phyloP scores from a whole-genome alignment of 2,329 filamentous ascomycete species.

The Dactylellina haptotyla region DNA sequence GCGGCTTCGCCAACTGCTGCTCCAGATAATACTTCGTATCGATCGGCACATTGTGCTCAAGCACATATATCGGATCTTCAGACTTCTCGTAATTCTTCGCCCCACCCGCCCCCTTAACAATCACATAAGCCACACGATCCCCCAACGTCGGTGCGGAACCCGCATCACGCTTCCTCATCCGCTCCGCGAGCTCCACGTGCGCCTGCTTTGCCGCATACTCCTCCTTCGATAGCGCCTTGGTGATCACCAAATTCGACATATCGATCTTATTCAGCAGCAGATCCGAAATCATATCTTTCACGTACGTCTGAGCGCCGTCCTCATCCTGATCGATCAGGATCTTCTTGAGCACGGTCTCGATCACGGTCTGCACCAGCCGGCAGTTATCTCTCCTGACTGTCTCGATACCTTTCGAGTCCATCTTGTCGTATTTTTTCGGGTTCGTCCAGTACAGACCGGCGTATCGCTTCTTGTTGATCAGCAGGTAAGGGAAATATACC shows the following conservation, averaged over 20 bases:
- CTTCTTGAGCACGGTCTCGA: slow-evolving; percentile 95
- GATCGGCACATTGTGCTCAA: slow-evolving; percentile 97
- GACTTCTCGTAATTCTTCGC: slow-evolving; percentile 97
- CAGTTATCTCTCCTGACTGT: slow-evolving; percentile 98
- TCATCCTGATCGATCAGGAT: slow-evolving; percentile 93
- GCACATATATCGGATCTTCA: slow-evolving; percentile 94
- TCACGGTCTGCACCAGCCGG: slow-evolving; percentile 91
- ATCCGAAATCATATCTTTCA: slow-evolving; percentile 94
- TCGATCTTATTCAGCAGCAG: slow-evolving; percentile 97
- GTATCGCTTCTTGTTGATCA: slow-evolving; percentile 99
- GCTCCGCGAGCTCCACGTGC: slow-evolving; percentile 91
- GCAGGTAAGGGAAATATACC: slow-evolving; percentile 95
- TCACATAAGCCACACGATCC: slow-evolving; percentile 97
- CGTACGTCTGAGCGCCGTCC: slow-evolving; percentile 92
- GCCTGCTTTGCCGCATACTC: slow-evolving; percentile 93
- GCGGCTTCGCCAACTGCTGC: slow-evolving; percentile 94
- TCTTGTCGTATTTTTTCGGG: slow-evolving; percentile 95
- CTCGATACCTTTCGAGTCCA: slow-evolving; percentile 99
- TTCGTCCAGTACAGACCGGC: slow-evolving; percentile 98
- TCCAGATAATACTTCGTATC: slow-evolving; percentile 99
- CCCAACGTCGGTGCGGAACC: slow-evolving; percentile 89
- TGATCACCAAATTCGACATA: slow-evolving; percentile 99
- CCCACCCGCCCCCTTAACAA: slow-evolving; percentile 87
- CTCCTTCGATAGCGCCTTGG: slow-evolving; percentile 90
- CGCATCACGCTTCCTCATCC: slow-evolving; percentile 96